A percentile compares a stretch with the other conserved stretches of the same genome.
Evolutionary conservation across 164 flowering plant species (phyloP).

Genomic region (Vitis riparia): DNA sequence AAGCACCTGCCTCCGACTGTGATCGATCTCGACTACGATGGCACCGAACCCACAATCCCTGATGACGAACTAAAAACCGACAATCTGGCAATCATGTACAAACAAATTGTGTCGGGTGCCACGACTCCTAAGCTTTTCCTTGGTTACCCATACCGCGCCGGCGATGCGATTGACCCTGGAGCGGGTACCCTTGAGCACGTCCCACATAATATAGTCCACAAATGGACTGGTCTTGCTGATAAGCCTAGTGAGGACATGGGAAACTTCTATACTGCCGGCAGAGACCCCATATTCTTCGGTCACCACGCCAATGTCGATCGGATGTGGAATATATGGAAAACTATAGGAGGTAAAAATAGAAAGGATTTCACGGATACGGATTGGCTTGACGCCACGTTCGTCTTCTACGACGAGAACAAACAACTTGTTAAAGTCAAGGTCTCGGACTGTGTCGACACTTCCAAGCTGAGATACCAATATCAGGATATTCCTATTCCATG

Average conservation of each 20-base stretch:
- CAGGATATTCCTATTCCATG: constrained; percentile 60
- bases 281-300: constrained; percentile 61
- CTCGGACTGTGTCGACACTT: constrained; percentile 44
- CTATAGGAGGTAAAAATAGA: constrained; percentile 32
- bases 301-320: constrained; percentile 67
- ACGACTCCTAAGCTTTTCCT: constrained; percentile 37
- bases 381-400: constrained; percentile 33
- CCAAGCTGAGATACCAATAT: constrained; percentile 43
- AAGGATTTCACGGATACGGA: constrained; percentile 41
- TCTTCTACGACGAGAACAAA: constrained; percentile 49
- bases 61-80: constrained; percentile 6
- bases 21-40: constrained; percentile 42
- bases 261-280: constrained; percentile 61
- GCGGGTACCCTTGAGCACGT: constrained; percentile 45
- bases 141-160: constrained; percentile 47
- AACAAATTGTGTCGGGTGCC: constrained; percentile 42
- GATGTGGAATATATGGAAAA: constrained; percentile 64
- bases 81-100: constrained; percentile 53
- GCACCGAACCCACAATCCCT: constrained; percentile 10
- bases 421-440: constrained; percentile 46
- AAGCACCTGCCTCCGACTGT: constrained; percentile 38
- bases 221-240: constrained; percentile 39
- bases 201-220: constrained; percentile 47
- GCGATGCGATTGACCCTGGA: constrained; percentile 17
- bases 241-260: constrained; percentile 72